These are phyloP conservation scores for Toxoplasma gondii DNA, from an alignment of 169 alveolate genomes.

Conservation along the genomic window DNA sequence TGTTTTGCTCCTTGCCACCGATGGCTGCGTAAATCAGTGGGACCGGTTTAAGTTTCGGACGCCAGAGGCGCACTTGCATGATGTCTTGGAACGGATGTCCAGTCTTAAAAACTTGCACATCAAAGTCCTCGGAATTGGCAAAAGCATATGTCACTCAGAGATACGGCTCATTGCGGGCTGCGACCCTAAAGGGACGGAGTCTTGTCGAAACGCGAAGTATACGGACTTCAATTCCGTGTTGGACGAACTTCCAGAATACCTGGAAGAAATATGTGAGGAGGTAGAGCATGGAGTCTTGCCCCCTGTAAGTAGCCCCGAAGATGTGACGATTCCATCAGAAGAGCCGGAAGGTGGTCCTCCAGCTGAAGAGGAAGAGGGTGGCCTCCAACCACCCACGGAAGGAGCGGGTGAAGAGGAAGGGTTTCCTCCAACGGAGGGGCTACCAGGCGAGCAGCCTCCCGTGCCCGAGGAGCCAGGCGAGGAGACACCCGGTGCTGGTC, in stretches of 20 bases:
- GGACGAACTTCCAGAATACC: not conserved
- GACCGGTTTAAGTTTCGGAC: not conserved
- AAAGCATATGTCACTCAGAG: not conserved
- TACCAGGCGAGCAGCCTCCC: not conserved
- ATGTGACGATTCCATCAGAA: not conserved
- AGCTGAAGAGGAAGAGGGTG: not conserved
- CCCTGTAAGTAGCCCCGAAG: not conserved
- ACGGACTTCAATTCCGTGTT: slow-evolving; percentile 21
- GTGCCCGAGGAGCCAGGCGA: not conserved
- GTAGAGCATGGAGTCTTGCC: not conserved
- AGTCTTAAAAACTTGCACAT: slow-evolving; percentile 9
- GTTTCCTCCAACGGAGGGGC: slow-evolving; percentile 5
- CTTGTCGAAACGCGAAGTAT: not conserved
- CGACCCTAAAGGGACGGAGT: not conserved
- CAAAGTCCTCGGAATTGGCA: slow-evolving; percentile 10
- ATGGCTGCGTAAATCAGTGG: slow-evolving; percentile 26
- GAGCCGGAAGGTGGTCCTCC: slow-evolving; percentile 3
- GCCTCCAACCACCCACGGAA: not conserved
- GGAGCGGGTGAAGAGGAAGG: not conserved
- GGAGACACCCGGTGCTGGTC: not conserved
- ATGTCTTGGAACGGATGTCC: not conserved
- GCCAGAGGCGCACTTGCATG: not conserved
- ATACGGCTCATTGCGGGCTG: slow-evolving; percentile 11
- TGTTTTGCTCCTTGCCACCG: not conserved
- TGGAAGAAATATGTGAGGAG: slow-evolving; percentile 23